Evolutionary conservation across 306 rosid species (phyloP), one percentile per base, ranked within the genome.

Genomic region (Prunus campanulata): DNA sequence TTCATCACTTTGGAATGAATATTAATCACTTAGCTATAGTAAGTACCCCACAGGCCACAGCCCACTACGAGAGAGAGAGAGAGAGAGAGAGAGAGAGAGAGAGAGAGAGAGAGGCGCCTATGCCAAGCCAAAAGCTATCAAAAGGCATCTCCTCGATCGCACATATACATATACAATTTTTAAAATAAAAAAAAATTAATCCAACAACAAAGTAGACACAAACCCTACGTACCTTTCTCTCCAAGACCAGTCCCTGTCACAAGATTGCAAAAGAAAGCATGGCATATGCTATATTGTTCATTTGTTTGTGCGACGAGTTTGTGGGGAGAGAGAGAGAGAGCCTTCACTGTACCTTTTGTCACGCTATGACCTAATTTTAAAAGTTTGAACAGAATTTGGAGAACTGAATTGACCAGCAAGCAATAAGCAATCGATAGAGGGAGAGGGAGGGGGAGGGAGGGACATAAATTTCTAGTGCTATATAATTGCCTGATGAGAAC

Each of bases 1-100:
- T 90, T 82, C 80, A 66, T 83, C 80, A 66, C 86, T 68, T 80
- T 83, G 73, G 85, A 88, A 87, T 83, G 76, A 76, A 61, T 61
- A 27, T 29, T 42, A 48, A 42, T 24, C 59, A 20, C 51, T n/a
- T 8, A 48, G 67, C 2, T 14, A 63, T 52, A 1, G 4, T 1
- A 3, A 52, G 20, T 5, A 52, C 83, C 83, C 79, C 78, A 75
- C 79, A 39, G 16, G 11, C 63, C 71, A 78, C 56, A 71, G 39
- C n/a, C 56, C n/a, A 16, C 56, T 51, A 51, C 6, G 13, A 55
- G 50, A 30, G 35, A 29, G 51, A 67, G 52, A 67, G 15, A 15
- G 19, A 24, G 13, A 55, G 50, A 30, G 35, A 29, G 8, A 35
- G 8, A 35, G 39, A 32, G 39, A 32, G 39, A 32, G 42, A 35